These are phyloP conservation scores for Peniophora sp. DNA, from an alignment of 1,284 basidiomycete species.

Conservation along the genomic window DNA sequence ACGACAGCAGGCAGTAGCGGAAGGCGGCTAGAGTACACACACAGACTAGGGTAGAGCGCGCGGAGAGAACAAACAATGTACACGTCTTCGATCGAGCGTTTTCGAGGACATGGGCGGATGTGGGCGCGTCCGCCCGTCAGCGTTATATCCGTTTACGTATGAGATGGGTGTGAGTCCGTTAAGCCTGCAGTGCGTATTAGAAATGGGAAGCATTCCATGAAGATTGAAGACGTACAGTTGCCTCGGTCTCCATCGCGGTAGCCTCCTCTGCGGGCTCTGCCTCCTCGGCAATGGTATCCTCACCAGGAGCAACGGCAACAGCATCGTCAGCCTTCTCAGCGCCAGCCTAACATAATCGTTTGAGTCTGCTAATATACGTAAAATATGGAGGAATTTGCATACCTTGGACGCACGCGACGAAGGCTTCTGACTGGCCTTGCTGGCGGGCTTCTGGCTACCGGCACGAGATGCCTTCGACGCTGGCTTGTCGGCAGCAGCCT, in stretches of 20 bases:
- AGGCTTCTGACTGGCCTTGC: slow-evolving; percentile 10
- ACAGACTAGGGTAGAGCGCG: neutral
- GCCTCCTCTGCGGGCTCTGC: neutral
- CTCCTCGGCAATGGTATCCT: neutral
- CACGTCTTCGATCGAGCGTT: too few species aligned
- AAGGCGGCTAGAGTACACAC: neutral
- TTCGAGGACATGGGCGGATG: too few species aligned
- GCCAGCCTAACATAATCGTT: slow-evolving; percentile 1
- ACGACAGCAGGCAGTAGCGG: neutral
- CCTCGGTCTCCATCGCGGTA: neutral
- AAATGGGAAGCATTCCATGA: neutral
- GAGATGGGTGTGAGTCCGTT: neutral
- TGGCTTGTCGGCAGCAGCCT: slow-evolving; percentile 14
- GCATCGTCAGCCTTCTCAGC: slow-evolving; percentile 7
- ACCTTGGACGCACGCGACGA: slow-evolving; percentile 8
- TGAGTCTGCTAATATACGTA: too few species aligned
- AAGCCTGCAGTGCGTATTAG: neutral
- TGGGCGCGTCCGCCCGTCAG: too few species aligned
- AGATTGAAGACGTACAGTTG: neutral
- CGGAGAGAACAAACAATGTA: too few species aligned
- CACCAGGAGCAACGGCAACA: slow-evolving; percentile 4
- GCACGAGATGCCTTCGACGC: slow-evolving; percentile 12
- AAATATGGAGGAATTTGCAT: neutral
- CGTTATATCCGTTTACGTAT: too few species aligned
- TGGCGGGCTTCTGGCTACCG: slow-evolving; percentile 10